Evolutionary conservation across 306 rosid species (phyloP).

Genomic region (Cucurbita pepo): DNA sequence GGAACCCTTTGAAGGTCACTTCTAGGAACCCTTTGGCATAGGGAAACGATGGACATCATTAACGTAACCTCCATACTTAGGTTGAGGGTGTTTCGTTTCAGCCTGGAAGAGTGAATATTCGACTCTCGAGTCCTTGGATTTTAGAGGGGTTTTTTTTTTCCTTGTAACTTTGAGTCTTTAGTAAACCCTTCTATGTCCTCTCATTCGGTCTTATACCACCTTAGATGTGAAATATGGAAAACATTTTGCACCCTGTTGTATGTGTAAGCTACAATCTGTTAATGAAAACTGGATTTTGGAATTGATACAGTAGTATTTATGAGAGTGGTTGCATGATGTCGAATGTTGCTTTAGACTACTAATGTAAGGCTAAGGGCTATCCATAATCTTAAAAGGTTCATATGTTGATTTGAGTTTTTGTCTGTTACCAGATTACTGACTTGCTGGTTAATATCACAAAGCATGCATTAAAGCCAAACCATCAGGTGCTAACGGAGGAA

Average conservation of each 20-base stretch:
- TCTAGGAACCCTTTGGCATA: no score
- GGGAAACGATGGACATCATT: no score
- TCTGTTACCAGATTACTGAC: conserved; percentile 63
- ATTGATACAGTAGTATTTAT: not conserved
- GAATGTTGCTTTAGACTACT: not conserved
- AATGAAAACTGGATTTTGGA: not conserved
- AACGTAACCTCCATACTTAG: no score
- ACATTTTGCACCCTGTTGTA: not conserved
- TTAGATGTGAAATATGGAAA: no score
- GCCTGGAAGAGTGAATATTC: no score
- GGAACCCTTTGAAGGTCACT: no score
- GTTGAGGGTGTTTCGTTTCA: no score
- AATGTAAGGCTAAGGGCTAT: not conserved
- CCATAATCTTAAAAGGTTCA: not conserved
- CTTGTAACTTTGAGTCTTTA: no score
- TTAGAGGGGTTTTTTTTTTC: no score
- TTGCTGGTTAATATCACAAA: conserved; percentile 83
- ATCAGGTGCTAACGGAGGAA: conserved; percentile 36
- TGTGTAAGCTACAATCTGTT: not conserved
- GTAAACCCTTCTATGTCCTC: no score
- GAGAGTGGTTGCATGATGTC: not conserved
- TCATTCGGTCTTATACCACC: no score
- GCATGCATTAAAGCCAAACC: conserved; percentile 86
- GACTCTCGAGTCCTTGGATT: no score
- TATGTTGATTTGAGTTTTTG: not conserved